These are phyloP conservation scores for Solanum okadae DNA, from an alignment of 257 asterid species.

Conservation along the genomic window DNA sequence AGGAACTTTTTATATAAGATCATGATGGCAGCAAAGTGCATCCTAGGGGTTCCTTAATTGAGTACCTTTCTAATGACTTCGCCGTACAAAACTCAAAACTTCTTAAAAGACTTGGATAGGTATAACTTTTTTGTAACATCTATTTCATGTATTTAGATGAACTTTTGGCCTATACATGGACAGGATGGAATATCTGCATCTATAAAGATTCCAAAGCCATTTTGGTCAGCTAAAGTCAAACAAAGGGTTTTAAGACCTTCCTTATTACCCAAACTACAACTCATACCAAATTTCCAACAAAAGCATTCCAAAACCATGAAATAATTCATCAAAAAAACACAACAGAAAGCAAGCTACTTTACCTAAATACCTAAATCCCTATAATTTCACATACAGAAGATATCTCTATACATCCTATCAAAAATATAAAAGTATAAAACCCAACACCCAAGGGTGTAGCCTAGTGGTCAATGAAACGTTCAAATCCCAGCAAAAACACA, in stretches of 20 bases:
- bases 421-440: not conserved
- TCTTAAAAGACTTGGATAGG: not conserved
- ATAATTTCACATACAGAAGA: not conserved
- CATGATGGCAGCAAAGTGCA: not conserved
- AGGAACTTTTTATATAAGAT: not conserved
- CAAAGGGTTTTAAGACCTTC: not conserved
- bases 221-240: not conserved
- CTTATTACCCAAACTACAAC: not conserved
- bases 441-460: not conserved
- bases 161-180: not conserved
- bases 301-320: slow-evolving; percentile 3
- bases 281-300: not conserved
- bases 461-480: not conserved
- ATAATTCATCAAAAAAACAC: not conserved
- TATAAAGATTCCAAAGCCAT: not conserved
- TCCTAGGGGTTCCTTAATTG: not conserved
- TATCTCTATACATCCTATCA: not conserved
- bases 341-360: not conserved
- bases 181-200: not conserved
- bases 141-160: not conserved
- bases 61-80: not conserved
- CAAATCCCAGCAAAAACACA: not conserved
- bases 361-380: not conserved
- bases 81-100: not conserved
- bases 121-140: not conserved